Evolutionary conservation across 1,284 basidiomycete genomes (phyloP), one percentile per base, ranked within the genome.

Genomic region (Cronartium quercuum): DNA sequence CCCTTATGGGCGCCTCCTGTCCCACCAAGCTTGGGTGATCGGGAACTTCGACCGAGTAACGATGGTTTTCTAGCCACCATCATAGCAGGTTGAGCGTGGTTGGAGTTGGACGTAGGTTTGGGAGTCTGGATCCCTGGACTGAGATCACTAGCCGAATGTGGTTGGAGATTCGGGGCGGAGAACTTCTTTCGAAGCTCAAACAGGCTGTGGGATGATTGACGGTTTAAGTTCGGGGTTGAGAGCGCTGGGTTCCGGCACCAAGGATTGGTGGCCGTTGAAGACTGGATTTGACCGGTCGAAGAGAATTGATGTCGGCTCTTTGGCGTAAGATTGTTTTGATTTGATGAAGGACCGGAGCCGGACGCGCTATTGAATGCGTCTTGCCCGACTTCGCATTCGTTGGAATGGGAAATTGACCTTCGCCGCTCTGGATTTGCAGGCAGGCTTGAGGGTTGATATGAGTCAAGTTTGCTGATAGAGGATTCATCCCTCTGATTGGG

Each of bases 171-270:
- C n/a, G 62, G 40, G 10, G 24, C 10, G 18, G 69, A 73, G 29
- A 65, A 58, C 57, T 73, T 73, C 21, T 47, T 34, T n/a, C 62
- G 69, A 21, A 73, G 51, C 21, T 73, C 69, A 6, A 55, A 15
- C n/a, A 55, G 64, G 62, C 40, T 51, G 12, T 66, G 38, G 7
- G 69, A 47, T 64, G 60, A 62, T 12, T 57, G 69, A 3, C 60
- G 63, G n/a, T 58, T 66, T 40, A 21, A 38, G 42, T 70, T 44
- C 6, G 40, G 35, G 57, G 40, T n/a, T 38, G 40, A 44, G 57
- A 29, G 10, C 57, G 47, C 34, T 65, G 38, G 51, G 51, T 55
- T 55, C 9, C 51, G 51, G 29, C n/a, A 55, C 51, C 51, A 55
- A 21, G 51, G 51, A 55, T 55, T 55, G n/a, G n/a, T 55, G 51